A percentile compares a stretch with the other conserved stretches of the same genome.
Evolutionary conservation across 2,329 filamentous ascomycete genomes (phyloP).

Genomic region (Microsporum audouinii): DNA sequence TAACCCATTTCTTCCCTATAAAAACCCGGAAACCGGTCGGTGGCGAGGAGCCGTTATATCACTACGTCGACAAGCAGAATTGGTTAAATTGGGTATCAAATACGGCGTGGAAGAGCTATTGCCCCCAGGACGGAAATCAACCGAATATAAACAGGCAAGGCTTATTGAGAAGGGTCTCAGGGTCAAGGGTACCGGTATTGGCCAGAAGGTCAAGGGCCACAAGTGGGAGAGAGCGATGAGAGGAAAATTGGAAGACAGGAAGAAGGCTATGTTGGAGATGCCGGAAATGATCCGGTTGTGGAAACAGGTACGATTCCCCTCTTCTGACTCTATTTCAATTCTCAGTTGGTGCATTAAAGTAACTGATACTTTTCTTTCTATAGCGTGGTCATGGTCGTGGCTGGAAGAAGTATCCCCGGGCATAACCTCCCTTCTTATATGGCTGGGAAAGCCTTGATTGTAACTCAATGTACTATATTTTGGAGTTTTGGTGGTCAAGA

Average conservation of each 20-base stretch:
- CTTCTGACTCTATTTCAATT: slow-evolving; percentile 11
- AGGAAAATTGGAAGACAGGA: slow-evolving; percentile 71
- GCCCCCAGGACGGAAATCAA: slow-evolving; percentile 64
- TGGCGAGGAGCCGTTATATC: slow-evolving; percentile 80
- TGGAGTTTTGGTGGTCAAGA: background rate
- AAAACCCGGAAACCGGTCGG: slow-evolving; percentile 64
- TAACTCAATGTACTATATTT: background rate
- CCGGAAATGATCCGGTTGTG: slow-evolving; percentile 80
- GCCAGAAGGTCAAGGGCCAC: slow-evolving; percentile 91
- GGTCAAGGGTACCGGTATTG: slow-evolving; percentile 86
- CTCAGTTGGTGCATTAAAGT: background rate
- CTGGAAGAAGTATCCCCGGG: slow-evolving; percentile 62
- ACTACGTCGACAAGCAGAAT: slow-evolving; percentile 65
- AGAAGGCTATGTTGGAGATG: slow-evolving; percentile 90
- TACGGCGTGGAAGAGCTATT: slow-evolving; percentile 72
- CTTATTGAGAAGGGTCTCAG: slow-evolving; percentile 67
- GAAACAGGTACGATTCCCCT: slow-evolving; percentile 60
- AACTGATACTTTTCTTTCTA: slow-evolving; percentile 12
- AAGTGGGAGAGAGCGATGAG: slow-evolving; percentile 79
- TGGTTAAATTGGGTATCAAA: slow-evolving; percentile 71
- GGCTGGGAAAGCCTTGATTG: background rate
- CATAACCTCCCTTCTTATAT: slow-evolving; percentile 17
- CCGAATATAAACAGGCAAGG: slow-evolving; percentile 53
- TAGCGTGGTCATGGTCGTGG: slow-evolving; percentile 60
- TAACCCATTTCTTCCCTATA: slow-evolving; percentile 73